phyloP scores from a whole-genome alignment of 495 filamentous ascomycete species.

The Achaetomiella virescens region DNA sequence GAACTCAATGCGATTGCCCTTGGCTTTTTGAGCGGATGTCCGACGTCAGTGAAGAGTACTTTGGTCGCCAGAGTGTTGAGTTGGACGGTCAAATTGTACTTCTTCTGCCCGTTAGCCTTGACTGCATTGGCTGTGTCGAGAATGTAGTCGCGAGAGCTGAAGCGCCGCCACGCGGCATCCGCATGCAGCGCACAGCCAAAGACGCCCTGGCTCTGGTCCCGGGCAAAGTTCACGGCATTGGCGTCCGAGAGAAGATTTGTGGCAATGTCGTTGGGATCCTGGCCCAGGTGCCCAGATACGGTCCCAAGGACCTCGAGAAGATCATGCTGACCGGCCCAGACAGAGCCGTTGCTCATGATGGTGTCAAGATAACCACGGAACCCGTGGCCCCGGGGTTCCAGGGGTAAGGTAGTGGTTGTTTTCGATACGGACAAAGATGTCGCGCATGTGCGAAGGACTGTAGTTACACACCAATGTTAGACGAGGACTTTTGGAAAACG shows the following conservation, averaged over 20 bases:
- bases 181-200: constrained; percentile 8
- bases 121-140: constrained; percentile 26
- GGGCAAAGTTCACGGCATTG: constrained; percentile 5
- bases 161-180: constrained; percentile 20
- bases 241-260: constrained; percentile 14
- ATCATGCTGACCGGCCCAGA: constrained; percentile 28
- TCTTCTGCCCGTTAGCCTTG: constrained; percentile 15
- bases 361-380: constrained; percentile 36
- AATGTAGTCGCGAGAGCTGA: constrained; percentile 35
- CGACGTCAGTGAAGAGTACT: constrained; percentile 26
- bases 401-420: constrained; percentile 27
- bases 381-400: constrained; percentile 32
- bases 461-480: not conserved
- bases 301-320: constrained; percentile 33
- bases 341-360: constrained; percentile 32
- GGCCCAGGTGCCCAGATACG: not conserved
- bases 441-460: constrained; percentile 32
- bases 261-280: constrained; percentile 2
- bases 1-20: constrained; percentile 32
- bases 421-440: constrained; percentile 31
- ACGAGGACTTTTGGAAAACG: not conserved
- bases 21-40: constrained; percentile 4
- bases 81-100: not conserved
- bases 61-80: constrained; percentile 35
- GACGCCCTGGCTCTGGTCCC: constrained; percentile 15